phyloP scores from a whole-genome alignment of 331 rosid genomes.

The Saraca asoca region DNA sequence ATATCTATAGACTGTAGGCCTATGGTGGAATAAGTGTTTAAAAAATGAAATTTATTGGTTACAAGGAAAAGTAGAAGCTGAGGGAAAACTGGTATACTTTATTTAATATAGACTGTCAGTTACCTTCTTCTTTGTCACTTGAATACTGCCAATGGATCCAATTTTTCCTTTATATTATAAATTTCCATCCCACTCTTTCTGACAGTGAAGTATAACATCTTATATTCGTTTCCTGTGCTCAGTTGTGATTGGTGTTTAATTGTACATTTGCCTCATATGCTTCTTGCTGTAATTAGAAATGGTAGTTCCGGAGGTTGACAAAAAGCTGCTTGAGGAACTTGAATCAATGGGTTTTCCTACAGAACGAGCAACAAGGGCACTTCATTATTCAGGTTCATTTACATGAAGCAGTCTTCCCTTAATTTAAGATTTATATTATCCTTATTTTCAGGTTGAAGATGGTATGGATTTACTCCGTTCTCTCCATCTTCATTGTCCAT shows the following conservation, averaged over 20 bases:
- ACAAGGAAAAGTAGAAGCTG: background rate
- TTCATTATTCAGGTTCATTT: conserved; percentile 73
- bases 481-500: conserved; percentile 3
- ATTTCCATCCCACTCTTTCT: background rate
- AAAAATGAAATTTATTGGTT: background rate
- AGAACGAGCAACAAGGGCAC: conserved; percentile 80
- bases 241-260: conserved; percentile 4
- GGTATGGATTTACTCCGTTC: background rate
- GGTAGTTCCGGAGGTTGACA: conserved; percentile 93
- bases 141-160: background rate
- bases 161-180: background rate
- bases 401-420: background rate
- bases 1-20: background rate
- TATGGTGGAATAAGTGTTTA: background rate
- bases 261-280: conserved; percentile 12
- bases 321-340: conserved; percentile 78
- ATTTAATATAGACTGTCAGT: background rate
- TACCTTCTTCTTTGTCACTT: background rate
- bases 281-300: conserved; percentile 53
- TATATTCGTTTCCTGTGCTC: background rate
- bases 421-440: background rate
- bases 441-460: conserved; percentile 15
- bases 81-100: background rate
- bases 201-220: conserved; percentile 23
- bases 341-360: conserved; percentile 87